These are phyloP conservation scores for Colletotrichum sp. DNA, from an alignment of 2,329 filamentous ascomycete genomes.

Conservation along the genomic window DNA sequence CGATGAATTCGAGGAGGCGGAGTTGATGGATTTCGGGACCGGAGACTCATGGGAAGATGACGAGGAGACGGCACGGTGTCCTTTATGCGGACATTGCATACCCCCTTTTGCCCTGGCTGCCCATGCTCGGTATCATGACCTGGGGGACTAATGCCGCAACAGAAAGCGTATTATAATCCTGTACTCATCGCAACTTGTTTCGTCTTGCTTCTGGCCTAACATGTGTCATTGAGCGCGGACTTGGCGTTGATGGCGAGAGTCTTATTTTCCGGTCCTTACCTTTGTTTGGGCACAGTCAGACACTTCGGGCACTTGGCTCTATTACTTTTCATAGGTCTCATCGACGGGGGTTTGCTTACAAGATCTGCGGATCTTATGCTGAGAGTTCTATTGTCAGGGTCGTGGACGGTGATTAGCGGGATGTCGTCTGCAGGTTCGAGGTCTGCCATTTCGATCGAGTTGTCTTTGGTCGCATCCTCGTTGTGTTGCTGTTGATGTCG, in stretches of 20 bases:
- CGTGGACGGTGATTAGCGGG: neutral
- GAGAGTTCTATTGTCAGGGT: neutral
- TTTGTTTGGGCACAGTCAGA: neutral
- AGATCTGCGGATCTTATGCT: neutral
- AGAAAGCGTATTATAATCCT: neutral
- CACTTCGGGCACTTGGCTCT: neutral
- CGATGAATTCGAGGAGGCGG: constrained; percentile 14
- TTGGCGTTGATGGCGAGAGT: neutral
- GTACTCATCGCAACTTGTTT: neutral
- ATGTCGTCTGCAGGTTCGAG: neutral
- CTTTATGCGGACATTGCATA: constrained; percentile 56
- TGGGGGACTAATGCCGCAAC: constrained; percentile 27
- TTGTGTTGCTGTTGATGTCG: neutral
- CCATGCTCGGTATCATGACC: constrained; percentile 57
- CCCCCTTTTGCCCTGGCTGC: constrained; percentile 64
- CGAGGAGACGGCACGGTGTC: constrained; percentile 36
- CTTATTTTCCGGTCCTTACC: neutral
- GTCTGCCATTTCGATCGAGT: neutral
- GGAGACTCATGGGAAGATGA: constrained; percentile 29
- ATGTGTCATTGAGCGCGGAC: neutral
- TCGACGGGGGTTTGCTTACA: neutral
- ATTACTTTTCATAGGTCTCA: neutral
- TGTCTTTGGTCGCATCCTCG: neutral
- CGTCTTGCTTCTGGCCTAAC: neutral
- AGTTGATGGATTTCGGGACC: constrained; percentile 34